phyloP scores from a whole-genome alignment of 306 rosid genomes.

The Pterocarpus santalinus region DNA sequence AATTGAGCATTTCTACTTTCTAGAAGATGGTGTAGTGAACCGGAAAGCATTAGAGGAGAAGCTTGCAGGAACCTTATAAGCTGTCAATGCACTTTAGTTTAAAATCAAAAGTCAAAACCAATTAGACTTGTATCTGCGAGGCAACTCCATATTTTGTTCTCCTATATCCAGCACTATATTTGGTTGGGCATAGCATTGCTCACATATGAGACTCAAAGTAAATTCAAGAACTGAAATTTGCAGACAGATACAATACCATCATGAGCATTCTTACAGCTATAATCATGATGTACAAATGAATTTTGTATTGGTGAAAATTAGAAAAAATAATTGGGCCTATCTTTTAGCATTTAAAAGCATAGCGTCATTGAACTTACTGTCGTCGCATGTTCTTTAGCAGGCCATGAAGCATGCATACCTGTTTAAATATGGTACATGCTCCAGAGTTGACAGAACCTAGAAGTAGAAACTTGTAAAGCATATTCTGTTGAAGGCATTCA shows the following conservation, averaged over 20 bases:
- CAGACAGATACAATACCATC: background rate
- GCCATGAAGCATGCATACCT: conserved; percentile 52
- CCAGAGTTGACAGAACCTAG: conserved; percentile 77
- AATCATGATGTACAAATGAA: background rate
- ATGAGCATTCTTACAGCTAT: conserved; percentile 2
- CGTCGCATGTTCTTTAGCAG: background rate
- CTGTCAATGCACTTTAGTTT: background rate
- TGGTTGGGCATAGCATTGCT: background rate
- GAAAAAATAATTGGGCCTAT: background rate
- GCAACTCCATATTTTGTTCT: background rate
- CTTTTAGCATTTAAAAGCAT: background rate
- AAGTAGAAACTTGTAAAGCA: conserved; percentile 62
- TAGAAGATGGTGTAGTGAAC: too few relatives aligned
- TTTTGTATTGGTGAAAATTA: background rate
- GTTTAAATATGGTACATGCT: conserved; percentile 82
- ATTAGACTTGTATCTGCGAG: background rate
- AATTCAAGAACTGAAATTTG: conserved; percentile 11
- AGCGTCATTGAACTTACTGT: background rate
- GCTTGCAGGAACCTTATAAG: background rate
- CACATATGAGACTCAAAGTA: background rate
- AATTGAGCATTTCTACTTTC: background rate
- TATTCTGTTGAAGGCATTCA: conserved; percentile 37
- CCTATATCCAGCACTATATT: background rate
- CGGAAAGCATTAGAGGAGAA: background rate
- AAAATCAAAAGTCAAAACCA: background rate